These are phyloP conservation scores for Stereocaulon alpinum DNA, from an alignment of 495 filamentous ascomycete species.

Conservation along the genomic window DNA sequence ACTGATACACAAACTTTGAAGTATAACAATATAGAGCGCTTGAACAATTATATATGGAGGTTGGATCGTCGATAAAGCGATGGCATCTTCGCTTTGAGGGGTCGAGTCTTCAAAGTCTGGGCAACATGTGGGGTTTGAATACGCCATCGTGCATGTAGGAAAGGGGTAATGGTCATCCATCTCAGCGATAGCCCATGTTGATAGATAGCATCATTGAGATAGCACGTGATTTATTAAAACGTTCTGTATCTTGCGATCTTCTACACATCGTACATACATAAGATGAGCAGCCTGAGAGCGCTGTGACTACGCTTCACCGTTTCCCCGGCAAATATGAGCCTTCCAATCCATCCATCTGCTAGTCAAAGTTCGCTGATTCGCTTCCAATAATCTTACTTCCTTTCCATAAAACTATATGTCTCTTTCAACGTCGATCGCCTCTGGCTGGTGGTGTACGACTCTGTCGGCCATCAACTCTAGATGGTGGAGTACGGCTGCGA, in stretches of 20 bases:
- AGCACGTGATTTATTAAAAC: neutral
- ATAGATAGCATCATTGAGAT: neutral
- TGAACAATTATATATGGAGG: neutral
- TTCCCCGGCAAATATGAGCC: neutral
- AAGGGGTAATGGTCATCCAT: conserved; percentile 1
- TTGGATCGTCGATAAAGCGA: neutral
- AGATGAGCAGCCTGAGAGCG: neutral
- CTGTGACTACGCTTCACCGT: neutral
- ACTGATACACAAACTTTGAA: neutral
- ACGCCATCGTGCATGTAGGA: conserved; percentile 2
- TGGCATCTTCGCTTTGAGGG: conserved; percentile 6
- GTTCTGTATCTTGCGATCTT: neutral
- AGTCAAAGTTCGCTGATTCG: neutral
- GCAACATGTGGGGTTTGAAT: neutral
- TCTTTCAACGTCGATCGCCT: conserved; percentile 8
- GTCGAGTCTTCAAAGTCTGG: neutral
- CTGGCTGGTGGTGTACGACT: conserved; percentile 15
- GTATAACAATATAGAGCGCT: neutral
- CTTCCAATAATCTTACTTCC: neutral
- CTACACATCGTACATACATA: neutral
- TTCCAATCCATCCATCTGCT: neutral
- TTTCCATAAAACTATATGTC: neutral
- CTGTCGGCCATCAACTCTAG: conserved; percentile 8
- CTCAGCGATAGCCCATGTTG: neutral
- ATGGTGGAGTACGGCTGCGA: conserved; percentile 17